Evolutionary conservation across 2,329 filamentous ascomycete species (phyloP).

Genomic region (Nothophaeocryptopus gaeumannii): DNA sequence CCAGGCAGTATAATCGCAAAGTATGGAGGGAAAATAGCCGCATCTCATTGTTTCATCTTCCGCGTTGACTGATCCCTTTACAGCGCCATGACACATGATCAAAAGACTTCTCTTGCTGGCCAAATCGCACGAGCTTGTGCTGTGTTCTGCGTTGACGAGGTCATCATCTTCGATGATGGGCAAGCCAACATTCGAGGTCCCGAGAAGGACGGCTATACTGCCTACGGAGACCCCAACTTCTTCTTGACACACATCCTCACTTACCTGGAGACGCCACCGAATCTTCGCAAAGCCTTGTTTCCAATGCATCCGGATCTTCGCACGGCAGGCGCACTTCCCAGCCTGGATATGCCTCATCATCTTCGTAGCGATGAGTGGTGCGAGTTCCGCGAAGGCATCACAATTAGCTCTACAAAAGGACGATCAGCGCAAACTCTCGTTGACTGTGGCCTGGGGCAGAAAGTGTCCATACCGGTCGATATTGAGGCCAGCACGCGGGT

Average conservation of each 20-base stretch:
- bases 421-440: conserved; percentile 43
- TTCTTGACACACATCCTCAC: conserved; percentile 76
- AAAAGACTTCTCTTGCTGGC: conserved; percentile 69
- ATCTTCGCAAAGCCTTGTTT: conserved; percentile 73
- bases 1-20: conserved; percentile 75
- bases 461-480: conserved; percentile 54
- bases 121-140: conserved; percentile 77
- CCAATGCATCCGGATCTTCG: conserved; percentile 74
- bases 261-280: conserved; percentile 80
- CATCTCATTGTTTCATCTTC: background rate
- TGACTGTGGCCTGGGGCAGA: conserved; percentile 49
- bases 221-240: conserved; percentile 71
- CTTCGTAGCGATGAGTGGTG: conserved; percentile 73
- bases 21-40: conserved; percentile 45
- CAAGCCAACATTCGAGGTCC: conserved; percentile 33
- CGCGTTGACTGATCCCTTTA: conserved; percentile 6
- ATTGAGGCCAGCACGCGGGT: conserved; percentile 71
- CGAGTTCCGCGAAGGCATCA: conserved; percentile 74
- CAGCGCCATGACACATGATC: conserved; percentile 70
- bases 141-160: conserved; percentile 80
- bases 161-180: conserved; percentile 78
- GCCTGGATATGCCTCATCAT: conserved; percentile 82
- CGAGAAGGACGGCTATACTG: conserved; percentile 56
- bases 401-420: conserved; percentile 45
- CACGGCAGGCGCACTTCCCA: conserved; percentile 69